phyloP scores from a whole-genome alignment of 495 filamentous ascomycete genomes.

The Xylaria telfairii region DNA sequence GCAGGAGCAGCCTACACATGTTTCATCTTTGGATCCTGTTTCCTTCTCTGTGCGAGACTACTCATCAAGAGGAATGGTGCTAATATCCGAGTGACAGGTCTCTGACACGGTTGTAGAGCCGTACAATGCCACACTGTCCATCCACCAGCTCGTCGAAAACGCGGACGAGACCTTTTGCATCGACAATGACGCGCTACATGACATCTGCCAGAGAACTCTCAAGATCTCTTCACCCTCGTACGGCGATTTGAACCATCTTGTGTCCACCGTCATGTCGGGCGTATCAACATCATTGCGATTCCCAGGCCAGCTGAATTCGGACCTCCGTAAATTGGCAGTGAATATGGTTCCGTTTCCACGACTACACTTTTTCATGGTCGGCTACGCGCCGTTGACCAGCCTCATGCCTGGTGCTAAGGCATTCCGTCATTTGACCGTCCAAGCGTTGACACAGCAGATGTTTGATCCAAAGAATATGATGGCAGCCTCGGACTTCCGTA shows the following conservation, averaged over 20 bases:
- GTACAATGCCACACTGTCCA: slow-evolving; percentile 98
- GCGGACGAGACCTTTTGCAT: slow-evolving; percentile 99
- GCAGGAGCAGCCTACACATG: no score
- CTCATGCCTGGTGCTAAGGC: slow-evolving; percentile 89
- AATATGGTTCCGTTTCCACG: slow-evolving; percentile 99
- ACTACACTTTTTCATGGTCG: slow-evolving; percentile 99
- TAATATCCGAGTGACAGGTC: no score
- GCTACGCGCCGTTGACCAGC: slow-evolving; percentile 97
- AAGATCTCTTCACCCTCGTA: slow-evolving; percentile 99
- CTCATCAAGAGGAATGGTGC: no score
- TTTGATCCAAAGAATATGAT: slow-evolving; percentile 99
- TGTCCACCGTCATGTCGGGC: slow-evolving; percentile 99
- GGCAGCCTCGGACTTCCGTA: slow-evolving; percentile 99
- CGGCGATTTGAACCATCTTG: slow-evolving; percentile 98
- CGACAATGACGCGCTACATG: slow-evolving; percentile 99
- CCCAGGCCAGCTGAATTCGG: slow-evolving; percentile 99
- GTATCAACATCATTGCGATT: slow-evolving; percentile 99
- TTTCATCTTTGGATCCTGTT: no score
- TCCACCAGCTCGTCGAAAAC: slow-evolving; percentile 99
- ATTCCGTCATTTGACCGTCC: slow-evolving; percentile 97
- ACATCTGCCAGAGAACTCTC: slow-evolving; percentile 99
- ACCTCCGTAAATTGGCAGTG: slow-evolving; percentile 98
- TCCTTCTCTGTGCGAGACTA: no score
- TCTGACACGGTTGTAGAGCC: slow-evolving; percentile 99
- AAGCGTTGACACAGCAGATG: slow-evolving; percentile 99